These are phyloP conservation scores for Lipomyces spencermartinsiae DNA, from an alignment of 805 yeast species.

Conservation along the genomic window DNA sequence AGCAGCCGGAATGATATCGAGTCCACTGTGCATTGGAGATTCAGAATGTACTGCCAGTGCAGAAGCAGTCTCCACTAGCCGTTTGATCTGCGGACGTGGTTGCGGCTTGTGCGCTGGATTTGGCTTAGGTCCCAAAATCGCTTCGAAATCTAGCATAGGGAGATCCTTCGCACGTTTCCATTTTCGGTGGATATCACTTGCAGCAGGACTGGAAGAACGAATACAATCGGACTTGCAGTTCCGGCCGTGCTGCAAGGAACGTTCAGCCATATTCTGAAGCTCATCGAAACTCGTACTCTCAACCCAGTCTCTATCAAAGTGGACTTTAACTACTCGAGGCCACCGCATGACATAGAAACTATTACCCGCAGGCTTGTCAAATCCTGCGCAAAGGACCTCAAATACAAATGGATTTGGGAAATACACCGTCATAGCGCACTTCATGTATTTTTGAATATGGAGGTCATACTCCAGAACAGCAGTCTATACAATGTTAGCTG, in stretches of 20 bases:
- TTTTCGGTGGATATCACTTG: background rate
- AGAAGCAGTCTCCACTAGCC: background rate
- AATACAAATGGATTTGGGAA: conserved; percentile 19
- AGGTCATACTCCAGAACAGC: conserved; percentile 4
- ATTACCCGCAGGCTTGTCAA: conserved; percentile 27
- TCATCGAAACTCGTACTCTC: conserved; percentile 17
- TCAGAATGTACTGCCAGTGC: background rate
- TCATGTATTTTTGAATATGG: conserved; percentile 3
- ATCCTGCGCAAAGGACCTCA: conserved; percentile 28
- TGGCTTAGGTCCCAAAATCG: background rate
- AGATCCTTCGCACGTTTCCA: conserved; percentile 16
- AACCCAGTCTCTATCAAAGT: conserved; percentile 25
- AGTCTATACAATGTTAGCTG: background rate
- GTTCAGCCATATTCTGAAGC: conserved; percentile 19
- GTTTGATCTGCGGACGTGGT: background rate
- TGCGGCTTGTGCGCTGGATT: background rate
- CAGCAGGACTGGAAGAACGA: background rate
- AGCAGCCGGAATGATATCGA: background rate
- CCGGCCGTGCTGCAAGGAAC: background rate
- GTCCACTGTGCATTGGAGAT: background rate
- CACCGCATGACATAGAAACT: conserved; percentile 22
- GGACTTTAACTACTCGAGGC: conserved; percentile 31
- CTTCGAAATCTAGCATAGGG: conserved; percentile 13
- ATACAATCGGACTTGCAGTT: background rate
- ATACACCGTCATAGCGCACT: background rate